Base-by-base conservation (phyloP, 2,329 filamentous ascomycete species). In the Colletotrichum sp. region DNA sequence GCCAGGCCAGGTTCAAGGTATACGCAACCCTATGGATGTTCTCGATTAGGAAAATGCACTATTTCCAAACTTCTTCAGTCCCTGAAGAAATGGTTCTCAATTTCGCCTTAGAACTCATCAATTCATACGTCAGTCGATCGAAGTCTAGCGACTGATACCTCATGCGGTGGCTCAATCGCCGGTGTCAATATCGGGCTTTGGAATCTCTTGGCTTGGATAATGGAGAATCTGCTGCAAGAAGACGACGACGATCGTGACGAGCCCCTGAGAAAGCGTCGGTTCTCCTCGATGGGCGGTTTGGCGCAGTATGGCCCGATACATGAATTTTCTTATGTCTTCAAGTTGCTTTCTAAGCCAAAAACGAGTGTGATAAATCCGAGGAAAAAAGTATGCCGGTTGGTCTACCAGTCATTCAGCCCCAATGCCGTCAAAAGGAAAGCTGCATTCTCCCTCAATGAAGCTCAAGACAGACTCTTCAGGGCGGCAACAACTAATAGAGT, bases 1-100 rank as follows among this genome's bases (percentile, higher is more conserved):
- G 43, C n/a, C 43, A 52, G 43, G 0, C 43, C 2, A 4, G 0
- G 10, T 3, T 13, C 1, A 21, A 3, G 12, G 1, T 1, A 5
- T 52, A 24, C 43, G n/a, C n/a, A 52, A 52, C 43, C n/a, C n/a
- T 3, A 52, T 21, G 43, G 43, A 52, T 52, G 43, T 21, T 52
- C 43, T 24, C 1, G 43, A 24, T 21, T 52, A 52, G 43, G n/a
- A 52, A 21, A 52, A 0, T 52, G 43, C 8, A 21, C n/a, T 3
- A 0, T 21, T 21, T 52, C n/a, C 43, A 8, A 52, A 52, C 38
- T 52, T 52, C 6, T 52, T 52, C 43, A 52, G 10, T 21, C n/a
- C 3, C n/a, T 52, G 43, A 52, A 52, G 43, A 52, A 21, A 52
- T 0, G 2, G 10, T 0, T 1, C 0, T 8, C 18, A 52, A 52